Conservation (phyloP, 768 basidiomycete genomes). For the Leccinum broughii region DNA sequence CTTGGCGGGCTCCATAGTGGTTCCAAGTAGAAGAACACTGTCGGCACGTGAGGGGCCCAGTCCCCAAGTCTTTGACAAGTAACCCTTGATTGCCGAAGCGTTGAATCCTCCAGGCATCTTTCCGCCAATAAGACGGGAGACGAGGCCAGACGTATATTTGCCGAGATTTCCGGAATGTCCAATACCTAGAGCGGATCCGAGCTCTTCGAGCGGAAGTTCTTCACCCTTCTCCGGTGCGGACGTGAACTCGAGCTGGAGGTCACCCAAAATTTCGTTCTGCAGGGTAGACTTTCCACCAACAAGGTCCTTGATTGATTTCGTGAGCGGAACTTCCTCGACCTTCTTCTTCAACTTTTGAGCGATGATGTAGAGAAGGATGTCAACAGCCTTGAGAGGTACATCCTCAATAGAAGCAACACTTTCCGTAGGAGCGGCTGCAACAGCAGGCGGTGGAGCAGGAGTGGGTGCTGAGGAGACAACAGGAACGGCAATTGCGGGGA, state of each 20-base stretch:
- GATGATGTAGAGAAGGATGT: conserved; percentile 84
- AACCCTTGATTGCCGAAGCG: conserved; percentile 81
- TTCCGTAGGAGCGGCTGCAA: conserved; percentile 52
- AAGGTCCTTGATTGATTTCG: conserved; percentile 97
- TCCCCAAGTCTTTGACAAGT: conserved; percentile 94
- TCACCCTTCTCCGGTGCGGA: conserved; percentile 98
- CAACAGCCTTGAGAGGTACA: conserved; percentile 86
- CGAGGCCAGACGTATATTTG: conserved; percentile 88
- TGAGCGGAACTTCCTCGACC: conserved; percentile 81
- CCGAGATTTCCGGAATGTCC: conserved; percentile 88
- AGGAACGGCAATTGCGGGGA: conserved; percentile 33
- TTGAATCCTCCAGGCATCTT: conserved; percentile 99
- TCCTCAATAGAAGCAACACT: conserved; percentile 82
- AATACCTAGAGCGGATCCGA: conserved; percentile 78
- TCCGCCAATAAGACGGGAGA: conserved; percentile 87
- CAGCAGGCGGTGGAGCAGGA: conserved; percentile 42
- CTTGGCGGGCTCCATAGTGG: conserved; percentile 92
- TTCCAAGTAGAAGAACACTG: conserved; percentile 84
- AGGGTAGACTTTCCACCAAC: conserved; percentile 98
- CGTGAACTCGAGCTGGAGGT: conserved; percentile 91
- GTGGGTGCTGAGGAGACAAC: conserved; percentile 42
- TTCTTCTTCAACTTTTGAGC: conserved; percentile 99
- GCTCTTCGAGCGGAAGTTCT: conserved; percentile 93
- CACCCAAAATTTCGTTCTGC: conserved; percentile 98
- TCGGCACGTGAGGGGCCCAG: conserved; percentile 90